phyloP scores from a whole-genome alignment of 257 asterid species.

The Rauvolfia tetraphylla region DNA sequence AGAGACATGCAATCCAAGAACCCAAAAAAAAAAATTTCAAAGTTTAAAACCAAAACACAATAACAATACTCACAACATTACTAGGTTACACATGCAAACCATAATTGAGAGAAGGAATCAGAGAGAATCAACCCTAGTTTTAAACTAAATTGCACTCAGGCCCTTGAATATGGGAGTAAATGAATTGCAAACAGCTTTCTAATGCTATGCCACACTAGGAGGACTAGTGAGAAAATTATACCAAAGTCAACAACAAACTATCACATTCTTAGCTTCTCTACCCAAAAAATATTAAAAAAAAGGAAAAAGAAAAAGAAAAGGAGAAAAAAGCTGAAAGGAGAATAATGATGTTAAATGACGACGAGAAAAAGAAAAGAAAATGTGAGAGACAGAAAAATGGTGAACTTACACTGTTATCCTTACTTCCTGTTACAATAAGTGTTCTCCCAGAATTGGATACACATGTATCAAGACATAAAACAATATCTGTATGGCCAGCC shows the following conservation, averaged over 20 bases:
- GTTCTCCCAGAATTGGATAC: constrained; percentile 59
- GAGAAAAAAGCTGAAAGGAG: not conserved
- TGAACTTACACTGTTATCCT: constrained; percentile 74
- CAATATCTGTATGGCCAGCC: constrained; percentile 83
- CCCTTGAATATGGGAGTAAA: not conserved
- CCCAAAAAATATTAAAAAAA: not conserved
- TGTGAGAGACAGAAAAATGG: not conserved
- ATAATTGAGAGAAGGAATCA: not conserved
- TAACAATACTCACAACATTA: not conserved
- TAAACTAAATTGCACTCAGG: not conserved
- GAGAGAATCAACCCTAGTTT: not conserved
- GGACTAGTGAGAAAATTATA: not conserved
- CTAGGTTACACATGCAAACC: not conserved
- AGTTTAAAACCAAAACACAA: not conserved
- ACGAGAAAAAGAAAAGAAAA: not conserved
- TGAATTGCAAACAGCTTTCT: not conserved
- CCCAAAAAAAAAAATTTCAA: not conserved
- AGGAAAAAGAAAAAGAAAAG: not conserved
- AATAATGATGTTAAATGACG: not conserved
- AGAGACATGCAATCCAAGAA: not conserved
- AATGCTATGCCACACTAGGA: not conserved
- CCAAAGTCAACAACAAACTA: not conserved
- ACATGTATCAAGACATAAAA: constrained; percentile 85
- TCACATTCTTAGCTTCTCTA: not conserved
- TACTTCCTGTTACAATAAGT: constrained; percentile 86